Conservation (phyloP, 768 basidiomycete species). For the Postia placenta region DNA sequence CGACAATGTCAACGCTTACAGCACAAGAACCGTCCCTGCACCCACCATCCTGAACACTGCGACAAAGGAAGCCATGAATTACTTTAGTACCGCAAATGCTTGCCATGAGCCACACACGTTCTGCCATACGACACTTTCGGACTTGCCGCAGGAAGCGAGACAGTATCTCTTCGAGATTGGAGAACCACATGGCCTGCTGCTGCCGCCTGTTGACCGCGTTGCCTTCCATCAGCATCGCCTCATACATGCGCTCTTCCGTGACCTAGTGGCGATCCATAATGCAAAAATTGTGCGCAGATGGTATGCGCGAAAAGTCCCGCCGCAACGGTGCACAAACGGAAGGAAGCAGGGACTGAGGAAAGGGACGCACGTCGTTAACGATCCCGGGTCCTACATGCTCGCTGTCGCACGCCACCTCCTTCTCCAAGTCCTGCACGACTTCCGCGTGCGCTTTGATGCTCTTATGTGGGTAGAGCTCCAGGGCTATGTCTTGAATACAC, state of each 20-base stretch:
- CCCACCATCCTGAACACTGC: no score
- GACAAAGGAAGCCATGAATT: no score
- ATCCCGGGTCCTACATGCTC: not conserved
- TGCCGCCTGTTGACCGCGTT: not conserved
- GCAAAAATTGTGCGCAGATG: not conserved
- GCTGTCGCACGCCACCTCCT: not conserved
- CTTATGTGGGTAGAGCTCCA: not conserved
- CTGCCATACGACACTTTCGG: no score
- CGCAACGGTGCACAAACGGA: not conserved
- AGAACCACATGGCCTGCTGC: not conserved
- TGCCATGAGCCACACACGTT: no score
- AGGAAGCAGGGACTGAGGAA: not conserved
- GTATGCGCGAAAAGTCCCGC: not conserved
- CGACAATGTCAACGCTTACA: no score
- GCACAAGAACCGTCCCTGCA: no score
- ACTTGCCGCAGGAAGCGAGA: not conserved
- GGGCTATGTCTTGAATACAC: no score
- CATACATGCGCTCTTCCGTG: not conserved
- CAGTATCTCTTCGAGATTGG: not conserved
- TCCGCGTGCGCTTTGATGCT: not conserved
- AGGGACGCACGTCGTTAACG: not conserved
- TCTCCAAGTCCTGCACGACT: not conserved
- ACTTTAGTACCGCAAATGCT: no score
- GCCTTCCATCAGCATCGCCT: not conserved
- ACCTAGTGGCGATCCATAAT: not conserved